Evolutionary conservation across 371 early-diverging fungal species (phyloP).

Genomic region (Batkoa obscura): DNA sequence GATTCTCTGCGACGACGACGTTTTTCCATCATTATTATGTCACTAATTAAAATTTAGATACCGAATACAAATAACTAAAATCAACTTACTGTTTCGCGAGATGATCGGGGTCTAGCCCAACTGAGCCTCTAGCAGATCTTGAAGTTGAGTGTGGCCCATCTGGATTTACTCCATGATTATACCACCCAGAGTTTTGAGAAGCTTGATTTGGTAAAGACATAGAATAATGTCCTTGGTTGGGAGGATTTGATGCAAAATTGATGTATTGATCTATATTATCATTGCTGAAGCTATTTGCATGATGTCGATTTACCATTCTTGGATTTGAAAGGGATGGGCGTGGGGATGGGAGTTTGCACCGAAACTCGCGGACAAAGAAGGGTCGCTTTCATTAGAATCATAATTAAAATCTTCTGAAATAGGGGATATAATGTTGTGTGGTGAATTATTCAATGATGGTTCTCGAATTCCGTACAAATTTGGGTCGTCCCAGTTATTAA

Average conservation of each 20-base stretch:
- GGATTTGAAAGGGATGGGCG: background rate
- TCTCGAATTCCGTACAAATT: background rate
- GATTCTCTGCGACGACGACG: slow-evolving; percentile 78
- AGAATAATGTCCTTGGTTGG: background rate
- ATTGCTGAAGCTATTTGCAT: background rate
- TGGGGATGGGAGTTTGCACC: background rate
- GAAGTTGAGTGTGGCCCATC: background rate
- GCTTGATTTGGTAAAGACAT: slow-evolving; percentile 2
- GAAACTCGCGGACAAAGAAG: background rate
- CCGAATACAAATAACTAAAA: no score
- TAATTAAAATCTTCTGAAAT: slow-evolving; percentile 4
- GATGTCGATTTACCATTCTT: background rate
- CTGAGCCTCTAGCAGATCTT: background rate
- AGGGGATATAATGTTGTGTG: slow-evolving; percentile 2
- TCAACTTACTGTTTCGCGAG: background rate
- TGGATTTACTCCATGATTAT: background rate
- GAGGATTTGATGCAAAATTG: background rate
- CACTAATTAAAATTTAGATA: background rate
- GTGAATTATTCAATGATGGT: background rate
- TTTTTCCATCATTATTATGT: slow-evolving; percentile 42
- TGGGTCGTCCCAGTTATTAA: background rate
- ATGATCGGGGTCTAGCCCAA: background rate
- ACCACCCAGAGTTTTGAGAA: background rate
- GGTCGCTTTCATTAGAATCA: slow-evolving; percentile 1
- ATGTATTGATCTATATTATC: background rate